These are phyloP conservation scores for Fusarium tuaranense DNA, from an alignment of 2,329 filamentous ascomycete species.

Conservation along the genomic window DNA sequence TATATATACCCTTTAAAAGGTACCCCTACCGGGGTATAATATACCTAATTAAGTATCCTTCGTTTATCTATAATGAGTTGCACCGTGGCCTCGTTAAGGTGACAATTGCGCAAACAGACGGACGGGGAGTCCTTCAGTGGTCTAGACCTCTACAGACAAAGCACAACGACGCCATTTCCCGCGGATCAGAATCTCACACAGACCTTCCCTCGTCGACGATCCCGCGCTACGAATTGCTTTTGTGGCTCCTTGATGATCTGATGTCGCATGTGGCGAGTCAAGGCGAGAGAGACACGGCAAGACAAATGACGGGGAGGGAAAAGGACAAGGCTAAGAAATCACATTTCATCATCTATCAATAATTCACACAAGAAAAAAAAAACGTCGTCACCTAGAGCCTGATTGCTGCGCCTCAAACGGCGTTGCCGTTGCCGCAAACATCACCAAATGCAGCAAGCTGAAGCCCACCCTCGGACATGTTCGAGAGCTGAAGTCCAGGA, in stretches of 20 bases:
- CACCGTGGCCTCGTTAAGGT: not conserved
- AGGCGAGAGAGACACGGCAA: constrained; percentile 1
- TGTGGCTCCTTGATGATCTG: not conserved
- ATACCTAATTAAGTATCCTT: too few species aligned
- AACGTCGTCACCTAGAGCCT: not conserved
- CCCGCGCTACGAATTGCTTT: not conserved
- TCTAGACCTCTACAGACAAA: not conserved
- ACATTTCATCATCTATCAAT: not conserved
- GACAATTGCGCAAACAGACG: not conserved
- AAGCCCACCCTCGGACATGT: not conserved
- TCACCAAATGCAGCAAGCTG: not conserved
- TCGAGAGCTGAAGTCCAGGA: constrained; percentile 4
- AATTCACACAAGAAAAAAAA: not conserved
- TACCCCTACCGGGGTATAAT: too few species aligned
- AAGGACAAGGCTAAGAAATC: not conserved
- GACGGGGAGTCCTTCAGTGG: not conserved
- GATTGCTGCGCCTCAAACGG: constrained; percentile 3
- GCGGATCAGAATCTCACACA: constrained; percentile 3
- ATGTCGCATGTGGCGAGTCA: not conserved
- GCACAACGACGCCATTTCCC: not conserved
- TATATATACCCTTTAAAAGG: too few species aligned
- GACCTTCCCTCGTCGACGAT: not conserved
- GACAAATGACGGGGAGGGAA: not conserved
- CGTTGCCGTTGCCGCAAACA: constrained; percentile 1
- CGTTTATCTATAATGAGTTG: too few species aligned